These are phyloP conservation scores for Solanum etuberosum DNA, from an alignment of 257 asterid genomes.

Conservation along the genomic window DNA sequence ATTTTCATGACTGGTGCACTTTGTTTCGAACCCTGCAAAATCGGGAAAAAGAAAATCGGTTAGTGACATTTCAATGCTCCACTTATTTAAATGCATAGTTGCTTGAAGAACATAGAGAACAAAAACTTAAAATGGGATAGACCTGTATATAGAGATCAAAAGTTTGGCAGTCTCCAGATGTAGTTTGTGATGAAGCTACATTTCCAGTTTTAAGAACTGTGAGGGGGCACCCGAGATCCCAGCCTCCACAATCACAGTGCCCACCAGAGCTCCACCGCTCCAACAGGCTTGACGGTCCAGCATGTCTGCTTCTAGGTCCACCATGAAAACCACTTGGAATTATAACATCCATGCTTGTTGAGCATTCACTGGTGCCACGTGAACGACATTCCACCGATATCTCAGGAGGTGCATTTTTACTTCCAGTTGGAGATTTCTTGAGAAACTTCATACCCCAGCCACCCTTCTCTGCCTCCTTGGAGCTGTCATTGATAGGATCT, in stretches of 20 bases:
- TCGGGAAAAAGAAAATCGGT: background rate
- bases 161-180: slow-evolving; percentile 44
- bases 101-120: background rate
- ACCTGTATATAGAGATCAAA: slow-evolving; percentile 66
- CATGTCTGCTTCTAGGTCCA: slow-evolving; percentile 52
- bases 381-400: slow-evolving; percentile 13
- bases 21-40: slow-evolving; percentile 64
- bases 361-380: slow-evolving; percentile 35
- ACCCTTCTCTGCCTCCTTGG: slow-evolving; percentile 33
- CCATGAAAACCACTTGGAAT: slow-evolving; percentile 84
- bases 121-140: background rate
- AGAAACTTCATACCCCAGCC: slow-evolving; percentile 98
- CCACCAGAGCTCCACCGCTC: slow-evolving; percentile 85
- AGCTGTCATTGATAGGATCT: slow-evolving; percentile 25
- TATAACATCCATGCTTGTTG: slow-evolving; percentile 49
- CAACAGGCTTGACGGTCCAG: slow-evolving; percentile 64
- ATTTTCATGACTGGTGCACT: slow-evolving; percentile 52
- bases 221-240: slow-evolving; percentile 88
- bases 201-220: slow-evolving; percentile 33
- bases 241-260: slow-evolving; percentile 88
- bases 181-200: slow-evolving; percentile 9
- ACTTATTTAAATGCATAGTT: background rate
- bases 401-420: slow-evolving; percentile 1
- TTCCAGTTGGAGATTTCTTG: slow-evolving; percentile 18
- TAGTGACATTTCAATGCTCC: background rate